Conservation (phyloP, 306 rosid species). For the Quercus robur region DNA sequence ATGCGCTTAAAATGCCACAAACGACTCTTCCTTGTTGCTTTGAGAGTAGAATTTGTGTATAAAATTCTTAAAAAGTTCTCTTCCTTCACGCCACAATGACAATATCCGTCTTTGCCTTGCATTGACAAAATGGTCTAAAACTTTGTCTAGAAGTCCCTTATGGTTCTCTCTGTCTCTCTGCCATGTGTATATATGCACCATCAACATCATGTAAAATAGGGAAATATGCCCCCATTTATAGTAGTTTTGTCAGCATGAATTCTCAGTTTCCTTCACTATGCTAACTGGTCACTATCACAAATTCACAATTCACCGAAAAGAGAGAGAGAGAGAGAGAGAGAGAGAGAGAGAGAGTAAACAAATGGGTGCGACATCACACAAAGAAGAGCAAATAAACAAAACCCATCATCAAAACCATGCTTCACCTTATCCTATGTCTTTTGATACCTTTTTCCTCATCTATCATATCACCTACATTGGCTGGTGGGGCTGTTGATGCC, state of each 20-base stretch:
- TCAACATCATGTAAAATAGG: neutral
- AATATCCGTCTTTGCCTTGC: neutral
- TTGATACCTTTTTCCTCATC: constrained; percentile 24
- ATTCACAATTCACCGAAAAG: neutral
- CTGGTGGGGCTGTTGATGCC: constrained; percentile 28
- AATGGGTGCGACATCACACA: constrained; percentile 22
- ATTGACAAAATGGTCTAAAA: neutral
- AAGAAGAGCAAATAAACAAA: constrained; percentile 19
- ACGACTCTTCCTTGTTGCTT: neutral
- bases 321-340: neutral
- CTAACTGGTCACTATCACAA: neutral
- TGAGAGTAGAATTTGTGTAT: neutral
- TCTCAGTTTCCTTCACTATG: neutral
- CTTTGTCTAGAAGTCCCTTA: neutral
- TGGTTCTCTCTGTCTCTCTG: neutral
- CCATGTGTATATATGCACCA: too few species aligned
- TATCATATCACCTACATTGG: constrained; percentile 29
- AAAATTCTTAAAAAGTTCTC: neutral
- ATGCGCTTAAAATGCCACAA: neutral
- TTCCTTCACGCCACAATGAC: neutral
- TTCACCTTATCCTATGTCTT: constrained; percentile 25
- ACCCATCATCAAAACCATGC: constrained; percentile 11
- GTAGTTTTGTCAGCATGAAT: neutral
- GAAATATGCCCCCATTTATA: neutral
- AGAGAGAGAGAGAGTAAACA: neutral